Evolutionary conservation across 805 yeast genomes (phyloP), one percentile per base, ranked within the genome.

Genomic region (Zygotorulaspora florentina): DNA sequence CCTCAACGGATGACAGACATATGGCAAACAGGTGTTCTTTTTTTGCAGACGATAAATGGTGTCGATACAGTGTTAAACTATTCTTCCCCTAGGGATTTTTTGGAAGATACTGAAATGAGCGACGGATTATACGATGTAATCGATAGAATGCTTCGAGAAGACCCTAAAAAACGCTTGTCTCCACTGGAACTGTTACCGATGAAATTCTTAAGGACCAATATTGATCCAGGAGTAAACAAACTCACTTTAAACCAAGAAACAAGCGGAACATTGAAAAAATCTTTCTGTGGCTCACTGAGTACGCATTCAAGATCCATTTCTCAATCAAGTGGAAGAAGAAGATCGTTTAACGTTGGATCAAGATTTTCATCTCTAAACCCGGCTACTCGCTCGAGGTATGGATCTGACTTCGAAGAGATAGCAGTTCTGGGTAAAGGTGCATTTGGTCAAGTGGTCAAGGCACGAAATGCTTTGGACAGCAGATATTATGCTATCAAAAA

Each of bases 371-470:
- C 70, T 17, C 35, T 44, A 17, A 61, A 63, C n/a, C 48, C 60
- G 2, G 45, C 58, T 3, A 53, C 63, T 4, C 51, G 54, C 66
- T 88, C 96, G 0, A 73, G 99, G 52, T 93, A 91, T 61, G 85
- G 82, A 3, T 80, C 90, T 51, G 99, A 93, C 62, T 93, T 95
- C 65, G 99, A 93, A 64, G 99, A 93, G 61, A 85, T 88, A 36
- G 93, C 91, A 0, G 79, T 83, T 16, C 68, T 93, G 8, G 99
- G 99, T 2, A 80, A 82, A 55, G 99, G 99, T 33, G 99, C 95
- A 0, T 93, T 85, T 67, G 99, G 99, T 5, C 97, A 93, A 64
- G 99, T 93, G 8, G 96, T 93, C n/a, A 90, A 91, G 59, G 98
- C 93, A 0, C 73, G 99, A 50, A 91, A 90, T 62, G 78, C 90